Conservation (phyloP, 2,329 filamentous ascomycete species). For the Thielaviopsis musarum region DNA sequence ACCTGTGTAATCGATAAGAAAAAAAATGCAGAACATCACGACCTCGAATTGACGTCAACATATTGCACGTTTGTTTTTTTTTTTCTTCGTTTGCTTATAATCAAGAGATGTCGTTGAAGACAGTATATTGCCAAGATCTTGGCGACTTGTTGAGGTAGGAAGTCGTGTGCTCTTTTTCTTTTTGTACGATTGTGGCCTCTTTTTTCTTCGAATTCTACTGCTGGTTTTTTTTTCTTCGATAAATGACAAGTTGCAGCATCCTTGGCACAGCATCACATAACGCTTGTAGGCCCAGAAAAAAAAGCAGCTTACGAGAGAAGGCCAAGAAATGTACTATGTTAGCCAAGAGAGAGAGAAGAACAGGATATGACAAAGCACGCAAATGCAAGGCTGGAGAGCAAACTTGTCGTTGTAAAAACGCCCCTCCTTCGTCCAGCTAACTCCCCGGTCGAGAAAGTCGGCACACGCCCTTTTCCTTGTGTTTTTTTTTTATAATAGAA, state of each 20-base stretch:
- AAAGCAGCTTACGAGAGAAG: not conserved
- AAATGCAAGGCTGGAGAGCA: no score
- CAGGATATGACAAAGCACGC: no score
- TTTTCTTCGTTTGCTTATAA: not conserved
- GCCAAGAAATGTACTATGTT: no score
- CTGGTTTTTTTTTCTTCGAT: not conserved
- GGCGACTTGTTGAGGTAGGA: conserved; percentile 1
- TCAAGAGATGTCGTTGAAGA: conserved; percentile 5
- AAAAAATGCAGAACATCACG: no score
- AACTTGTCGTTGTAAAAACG: no score
- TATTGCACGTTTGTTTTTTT: not conserved
- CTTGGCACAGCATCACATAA: no score
- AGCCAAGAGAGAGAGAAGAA: no score
- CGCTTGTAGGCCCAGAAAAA: not conserved
- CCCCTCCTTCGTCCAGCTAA: no score
- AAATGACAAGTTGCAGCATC: not conserved
- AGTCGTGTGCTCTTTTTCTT: conserved; percentile 3
- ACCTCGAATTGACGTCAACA: no score
- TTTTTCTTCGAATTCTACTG: not conserved
- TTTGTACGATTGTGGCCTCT: not conserved
- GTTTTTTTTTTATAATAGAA: no score
- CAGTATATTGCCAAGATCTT: conserved; percentile 1
- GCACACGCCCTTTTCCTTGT: not conserved
- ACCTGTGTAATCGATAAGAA: no score
- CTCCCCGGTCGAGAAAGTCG: no score